Percentiles rank a stretch among this genome's conserved stretches.
Conservation (phyloP, 139 green algal genomes). For the Asterochloris sp. region DNA sequence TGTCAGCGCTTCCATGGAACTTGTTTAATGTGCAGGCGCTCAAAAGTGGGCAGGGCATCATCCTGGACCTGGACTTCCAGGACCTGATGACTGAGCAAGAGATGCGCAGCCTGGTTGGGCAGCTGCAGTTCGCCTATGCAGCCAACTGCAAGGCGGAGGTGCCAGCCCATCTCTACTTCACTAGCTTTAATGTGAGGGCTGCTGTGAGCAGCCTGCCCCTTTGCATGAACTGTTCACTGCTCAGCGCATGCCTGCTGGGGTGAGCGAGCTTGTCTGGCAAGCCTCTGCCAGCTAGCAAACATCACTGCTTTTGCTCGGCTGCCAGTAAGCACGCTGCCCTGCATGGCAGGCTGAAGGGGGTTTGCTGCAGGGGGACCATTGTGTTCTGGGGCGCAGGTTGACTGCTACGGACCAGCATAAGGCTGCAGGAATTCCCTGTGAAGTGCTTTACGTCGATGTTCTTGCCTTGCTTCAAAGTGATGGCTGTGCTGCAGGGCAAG, state of each 20-base stretch:
- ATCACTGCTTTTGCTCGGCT: too few relatives aligned
- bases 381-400: background rate
- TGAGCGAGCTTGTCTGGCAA: too few relatives aligned
- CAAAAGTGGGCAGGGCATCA: conserved; percentile 40
- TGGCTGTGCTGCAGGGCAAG: conserved; percentile 17
- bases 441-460: background rate
- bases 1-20: background rate
- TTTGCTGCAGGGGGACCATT: too few relatives aligned
- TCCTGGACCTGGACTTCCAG: conserved; percentile 75
- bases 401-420: background rate
- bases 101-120: conserved; percentile 51
- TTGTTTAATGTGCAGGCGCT: conserved; percentile 8
- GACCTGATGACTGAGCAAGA: conserved; percentile 61
- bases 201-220: too few relatives aligned
- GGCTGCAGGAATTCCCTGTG: background rate
- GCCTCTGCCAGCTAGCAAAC: too few relatives aligned
- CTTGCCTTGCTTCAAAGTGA: background rate
- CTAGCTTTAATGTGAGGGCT: conserved; percentile 36
- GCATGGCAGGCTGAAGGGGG: too few relatives aligned
- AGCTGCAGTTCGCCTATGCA: conserved; percentile 68
- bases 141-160: conserved; percentile 36
- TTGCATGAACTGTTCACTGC: too few relatives aligned
- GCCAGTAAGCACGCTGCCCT: too few relatives aligned
- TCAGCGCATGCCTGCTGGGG: too few relatives aligned
- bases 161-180: conserved; percentile 52